phyloP scores from a whole-genome alignment of 1,139 yeast species.

The Diutina ranongensis region DNA sequence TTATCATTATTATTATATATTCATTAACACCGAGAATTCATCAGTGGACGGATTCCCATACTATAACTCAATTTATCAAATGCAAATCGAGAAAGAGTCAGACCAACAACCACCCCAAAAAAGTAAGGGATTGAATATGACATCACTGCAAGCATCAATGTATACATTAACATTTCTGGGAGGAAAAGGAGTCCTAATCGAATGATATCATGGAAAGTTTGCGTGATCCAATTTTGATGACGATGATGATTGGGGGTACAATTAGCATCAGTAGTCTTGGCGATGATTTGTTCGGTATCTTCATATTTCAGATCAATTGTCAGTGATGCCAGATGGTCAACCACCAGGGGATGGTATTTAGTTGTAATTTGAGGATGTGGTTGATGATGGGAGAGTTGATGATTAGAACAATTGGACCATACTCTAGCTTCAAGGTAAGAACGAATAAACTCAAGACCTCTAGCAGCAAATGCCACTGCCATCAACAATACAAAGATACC shows the following conservation, averaged over 20 bases:
- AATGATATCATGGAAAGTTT: slow-evolving; percentile 35
- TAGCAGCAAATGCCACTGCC: slow-evolving; percentile 42
- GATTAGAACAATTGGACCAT: too few species aligned
- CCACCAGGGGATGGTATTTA: neutral
- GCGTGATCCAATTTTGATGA: neutral
- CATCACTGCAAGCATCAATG: slow-evolving; percentile 73
- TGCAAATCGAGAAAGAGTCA: slow-evolving; percentile 55
- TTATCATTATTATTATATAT: too few species aligned
- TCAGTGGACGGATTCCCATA: slow-evolving; percentile 16
- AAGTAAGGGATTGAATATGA: slow-evolving; percentile 52
- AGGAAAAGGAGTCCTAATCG: slow-evolving; percentile 44
- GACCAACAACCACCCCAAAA: slow-evolving; percentile 60
- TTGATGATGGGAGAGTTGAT: too few species aligned
- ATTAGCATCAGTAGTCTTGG: neutral
- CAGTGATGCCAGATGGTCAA: neutral
- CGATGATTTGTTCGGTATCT: neutral
- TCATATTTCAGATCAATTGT: neutral
- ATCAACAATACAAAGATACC: slow-evolving; percentile 58
- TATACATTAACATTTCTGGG: slow-evolving; percentile 56
- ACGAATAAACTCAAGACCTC: slow-evolving; percentile 46
- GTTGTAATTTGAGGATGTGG: neutral
- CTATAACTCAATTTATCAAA: slow-evolving; percentile 44
- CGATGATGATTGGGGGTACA: too few species aligned
- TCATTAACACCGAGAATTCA: neutral
- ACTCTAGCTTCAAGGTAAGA: slow-evolving; percentile 57